Percentiles rank a stretch among this genome's conserved stretches.
These are phyloP conservation scores for Clitopilus hobsonii DNA, from an alignment of 768 basidiomycete genomes.

Conservation along the genomic window DNA sequence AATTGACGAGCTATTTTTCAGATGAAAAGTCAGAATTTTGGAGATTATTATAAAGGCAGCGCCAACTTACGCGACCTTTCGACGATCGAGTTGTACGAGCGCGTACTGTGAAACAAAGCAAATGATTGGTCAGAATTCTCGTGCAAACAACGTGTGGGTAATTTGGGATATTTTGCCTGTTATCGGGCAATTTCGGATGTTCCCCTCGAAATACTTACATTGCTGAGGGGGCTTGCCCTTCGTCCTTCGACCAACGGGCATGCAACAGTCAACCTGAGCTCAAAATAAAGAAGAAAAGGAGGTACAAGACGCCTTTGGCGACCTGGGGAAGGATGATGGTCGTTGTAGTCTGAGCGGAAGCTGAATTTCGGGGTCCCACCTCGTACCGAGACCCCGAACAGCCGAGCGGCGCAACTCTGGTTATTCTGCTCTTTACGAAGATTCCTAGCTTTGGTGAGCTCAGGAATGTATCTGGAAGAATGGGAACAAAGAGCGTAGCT, in stretches of 20 bases:
- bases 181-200: background rate
- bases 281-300: background rate
- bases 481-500: too few relatives aligned
- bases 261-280: background rate
- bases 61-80: conserved; percentile 33
- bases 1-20: conserved; percentile 36
- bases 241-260: background rate
- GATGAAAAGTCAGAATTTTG: conserved; percentile 20
- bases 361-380: background rate
- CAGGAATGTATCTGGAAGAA: too few relatives aligned
- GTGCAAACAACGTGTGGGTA: background rate
- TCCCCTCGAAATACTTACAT: background rate
- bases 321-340: background rate
- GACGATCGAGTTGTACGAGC: conserved; percentile 34
- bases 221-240: background rate
- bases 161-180: background rate
- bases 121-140: conserved; percentile 1
- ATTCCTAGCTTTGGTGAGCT: background rate
- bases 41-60: conserved; percentile 12
- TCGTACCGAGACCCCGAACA: background rate
- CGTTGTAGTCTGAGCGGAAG: background rate
- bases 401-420: background rate
- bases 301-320: background rate
- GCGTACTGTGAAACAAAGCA: conserved; percentile 22
- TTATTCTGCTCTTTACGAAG: background rate